Evolutionary conservation across 2,329 filamentous ascomycete genomes (phyloP), one percentile per base, ranked within the genome.

Genomic region (Paecilomyces variotii): DNA sequence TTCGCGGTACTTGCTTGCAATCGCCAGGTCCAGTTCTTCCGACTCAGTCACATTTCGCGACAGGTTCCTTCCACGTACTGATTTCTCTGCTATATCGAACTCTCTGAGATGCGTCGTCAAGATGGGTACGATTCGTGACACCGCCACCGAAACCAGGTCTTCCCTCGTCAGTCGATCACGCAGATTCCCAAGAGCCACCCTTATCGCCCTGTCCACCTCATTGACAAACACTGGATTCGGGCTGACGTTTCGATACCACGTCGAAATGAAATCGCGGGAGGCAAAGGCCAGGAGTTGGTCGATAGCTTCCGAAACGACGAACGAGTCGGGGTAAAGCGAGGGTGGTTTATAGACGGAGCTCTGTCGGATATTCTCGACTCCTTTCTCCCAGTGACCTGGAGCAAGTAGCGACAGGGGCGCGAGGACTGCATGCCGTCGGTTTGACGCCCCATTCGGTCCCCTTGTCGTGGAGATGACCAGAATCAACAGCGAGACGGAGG

Each of bases 11-110:
- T 96, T 97, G 49, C 85, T 87, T n/a, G 94, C 94, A 73, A 99
- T 96, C 1, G 94, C 94, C 64, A 96, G 80, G 73, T 97, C 92
- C 67, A 99, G 79, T 80, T 99, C 94, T 70, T 97, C 93, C 0
- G 92, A 96, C 76, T 99, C 94, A 2, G 95, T 97, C 57, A 99
- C 87, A 63, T 88, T 91, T 56, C 90, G 86, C 66, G 91, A 94
- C 58, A 97, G 79, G 73, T 96, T 90, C 71, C 87, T 89, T 11
- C 95, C 95, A 57, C 93, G 84, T 10, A 99, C 90, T 7, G 86
- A 83, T 59, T 88, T 84, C 77, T 99, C 94, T 0, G 94, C 94
- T 63, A 94, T 87, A 72, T 92, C 90, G 66, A 96, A 96, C 64
- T 96, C 90, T 64, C 85, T 89, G 67, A 99, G 85, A 74, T 99